Evolutionary conservation across 345 rosid species (phyloP).

Genomic region (Hibiscus trionum): DNA sequence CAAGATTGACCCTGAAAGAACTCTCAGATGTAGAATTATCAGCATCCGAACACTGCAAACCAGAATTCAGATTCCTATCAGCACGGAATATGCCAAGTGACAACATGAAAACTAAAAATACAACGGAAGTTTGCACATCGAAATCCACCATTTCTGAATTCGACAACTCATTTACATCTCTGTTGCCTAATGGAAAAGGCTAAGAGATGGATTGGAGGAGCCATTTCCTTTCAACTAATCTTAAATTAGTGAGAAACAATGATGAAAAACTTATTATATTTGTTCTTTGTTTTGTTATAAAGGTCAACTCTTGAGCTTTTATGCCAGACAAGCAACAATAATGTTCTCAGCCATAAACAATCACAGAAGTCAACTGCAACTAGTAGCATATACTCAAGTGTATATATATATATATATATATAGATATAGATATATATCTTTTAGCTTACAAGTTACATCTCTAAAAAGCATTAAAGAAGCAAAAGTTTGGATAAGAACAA

Average conservation of each 20-base stretch:
- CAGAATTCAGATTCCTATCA: slow-evolving; percentile 21
- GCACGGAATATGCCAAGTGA: slow-evolving; percentile 10
- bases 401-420: no score
- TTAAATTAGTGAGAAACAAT: not conserved
- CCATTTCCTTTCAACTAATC: not conserved
- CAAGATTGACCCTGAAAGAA: slow-evolving; percentile 22
- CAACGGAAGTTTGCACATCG: not conserved
- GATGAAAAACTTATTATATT: not conserved
- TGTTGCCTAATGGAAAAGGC: not conserved
- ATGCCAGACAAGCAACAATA: not conserved
- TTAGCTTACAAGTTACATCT: not conserved
- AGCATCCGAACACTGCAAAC: slow-evolving; percentile 20
- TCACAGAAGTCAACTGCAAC: slow-evolving; percentile 2
- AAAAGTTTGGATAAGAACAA: slow-evolving; percentile 5
- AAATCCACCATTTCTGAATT: slow-evolving; percentile 8
- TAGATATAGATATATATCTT: no score
- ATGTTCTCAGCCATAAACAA: not conserved
- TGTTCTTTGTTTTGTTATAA: not conserved
- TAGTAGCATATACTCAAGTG: slow-evolving; percentile 1
- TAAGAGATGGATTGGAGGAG: not conserved
- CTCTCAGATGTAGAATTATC: slow-evolving; percentile 17
- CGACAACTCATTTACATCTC: not conserved
- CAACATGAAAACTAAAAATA: slow-evolving; percentile 12
- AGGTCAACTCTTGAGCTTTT: slow-evolving; percentile 4
- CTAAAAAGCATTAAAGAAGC: not conserved